These are phyloP conservation scores for Ganoderma boninense DNA, from an alignment of 1,284 basidiomycete genomes.

Conservation along the genomic window DNA sequence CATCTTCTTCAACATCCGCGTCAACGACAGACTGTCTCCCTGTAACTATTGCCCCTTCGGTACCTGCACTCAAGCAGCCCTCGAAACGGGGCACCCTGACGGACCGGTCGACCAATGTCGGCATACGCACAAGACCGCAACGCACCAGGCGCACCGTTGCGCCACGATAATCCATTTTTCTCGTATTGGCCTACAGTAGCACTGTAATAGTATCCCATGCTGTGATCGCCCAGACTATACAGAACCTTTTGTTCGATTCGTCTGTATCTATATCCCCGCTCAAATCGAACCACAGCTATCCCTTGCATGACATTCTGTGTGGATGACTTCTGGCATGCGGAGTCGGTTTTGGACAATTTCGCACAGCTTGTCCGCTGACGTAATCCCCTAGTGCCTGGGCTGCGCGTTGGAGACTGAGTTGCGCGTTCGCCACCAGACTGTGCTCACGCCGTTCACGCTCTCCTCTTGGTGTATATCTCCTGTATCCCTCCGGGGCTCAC, in stretches of 20 bases:
- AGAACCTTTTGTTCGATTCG: background rate
- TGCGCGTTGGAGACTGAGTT: background rate
- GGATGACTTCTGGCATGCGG: no score
- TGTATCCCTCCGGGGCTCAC: background rate
- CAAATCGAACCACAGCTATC: background rate
- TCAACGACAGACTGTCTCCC: constrained; percentile 27
- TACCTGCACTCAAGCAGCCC: constrained; percentile 31
- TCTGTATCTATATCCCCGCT: constrained; percentile 6
- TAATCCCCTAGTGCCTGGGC: constrained; percentile 1
- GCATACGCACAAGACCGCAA: constrained; percentile 26
- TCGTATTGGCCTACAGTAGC: background rate
- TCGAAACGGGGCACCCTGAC: constrained; percentile 44
- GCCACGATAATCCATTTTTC: constrained; percentile 28
- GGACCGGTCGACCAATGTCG: constrained; percentile 45
- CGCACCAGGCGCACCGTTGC: constrained; percentile 30
- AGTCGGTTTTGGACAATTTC: no score
- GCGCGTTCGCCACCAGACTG: no score
- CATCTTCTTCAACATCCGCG: constrained; percentile 46
- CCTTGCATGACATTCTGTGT: background rate
- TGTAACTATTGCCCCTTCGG: constrained; percentile 24
- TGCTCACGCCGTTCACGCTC: constrained; percentile 9
- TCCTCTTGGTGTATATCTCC: constrained; percentile 17
- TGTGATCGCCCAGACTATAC: background rate
- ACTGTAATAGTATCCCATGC: background rate
- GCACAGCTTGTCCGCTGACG: constrained; percentile 10